Percentiles rank a stretch among this genome's conserved stretches.
phyloP scores from a whole-genome alignment of 495 filamentous ascomycete species.

The Penicillium cosmopolitanum region DNA sequence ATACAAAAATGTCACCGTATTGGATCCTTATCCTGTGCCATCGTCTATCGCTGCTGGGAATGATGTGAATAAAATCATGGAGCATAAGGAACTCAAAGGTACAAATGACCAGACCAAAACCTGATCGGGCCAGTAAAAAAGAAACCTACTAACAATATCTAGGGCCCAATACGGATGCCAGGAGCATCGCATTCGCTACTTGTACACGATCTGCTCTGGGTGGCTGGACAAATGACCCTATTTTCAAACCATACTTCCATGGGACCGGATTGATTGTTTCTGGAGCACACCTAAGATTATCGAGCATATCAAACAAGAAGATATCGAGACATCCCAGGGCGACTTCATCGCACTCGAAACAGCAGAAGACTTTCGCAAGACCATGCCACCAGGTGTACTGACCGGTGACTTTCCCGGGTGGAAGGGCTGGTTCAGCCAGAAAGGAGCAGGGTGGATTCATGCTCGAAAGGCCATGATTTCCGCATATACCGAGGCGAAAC shows the following conservation, averaged over 20 bases:
- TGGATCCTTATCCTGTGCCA: conserved; percentile 50
- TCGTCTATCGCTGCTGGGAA: conserved; percentile 58
- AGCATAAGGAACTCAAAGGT: conserved; percentile 50
- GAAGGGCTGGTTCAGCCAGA: conserved; percentile 51
- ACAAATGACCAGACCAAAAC: not conserved
- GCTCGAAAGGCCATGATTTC: conserved; percentile 51
- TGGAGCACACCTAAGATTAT: conserved; percentile 38
- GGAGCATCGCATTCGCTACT: conserved; percentile 38
- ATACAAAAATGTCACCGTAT: conserved; percentile 50
- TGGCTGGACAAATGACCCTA: conserved; percentile 51
- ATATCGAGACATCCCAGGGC: conserved; percentile 34
- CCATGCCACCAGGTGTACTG: conserved; percentile 55
- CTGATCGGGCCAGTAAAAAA: not conserved
- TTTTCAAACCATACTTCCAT: conserved; percentile 55
- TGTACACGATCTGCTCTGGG: conserved; percentile 42
- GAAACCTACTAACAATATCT: conserved; percentile 11
- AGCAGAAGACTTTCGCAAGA: conserved; percentile 49
- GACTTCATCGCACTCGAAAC: conserved; percentile 33
- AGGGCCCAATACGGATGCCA: conserved; percentile 26
- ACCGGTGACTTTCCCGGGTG: conserved; percentile 54
- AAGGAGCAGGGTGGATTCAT: conserved; percentile 54
- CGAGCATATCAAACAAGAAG: conserved; percentile 39
- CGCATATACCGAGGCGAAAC: conserved; percentile 44
- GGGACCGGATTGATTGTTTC: conserved; percentile 51
- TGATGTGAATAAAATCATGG: conserved; percentile 61